Conservation (phyloP, 2,329 filamentous ascomycete genomes). For the Hysterium pulicare region DNA sequence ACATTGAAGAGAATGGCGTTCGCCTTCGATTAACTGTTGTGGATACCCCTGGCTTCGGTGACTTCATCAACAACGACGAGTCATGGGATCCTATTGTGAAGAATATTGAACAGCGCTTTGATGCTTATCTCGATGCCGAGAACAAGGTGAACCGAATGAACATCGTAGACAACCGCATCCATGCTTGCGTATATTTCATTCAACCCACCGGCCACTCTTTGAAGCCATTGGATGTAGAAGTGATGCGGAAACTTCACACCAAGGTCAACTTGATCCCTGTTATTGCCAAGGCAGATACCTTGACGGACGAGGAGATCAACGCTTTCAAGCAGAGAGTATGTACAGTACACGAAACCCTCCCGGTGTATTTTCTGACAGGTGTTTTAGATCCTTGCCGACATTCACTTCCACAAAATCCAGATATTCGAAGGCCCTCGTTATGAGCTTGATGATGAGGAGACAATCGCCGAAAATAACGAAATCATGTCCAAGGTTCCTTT, state of each 20-base stretch:
- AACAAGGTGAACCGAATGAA: conserved; percentile 99
- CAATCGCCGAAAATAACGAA: conserved; percentile 99
- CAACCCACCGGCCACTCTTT: conserved; percentile 97
- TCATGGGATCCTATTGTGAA: conserved; percentile 99
- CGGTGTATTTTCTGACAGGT: conserved; percentile 1
- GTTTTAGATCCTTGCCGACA: conserved; percentile 85
- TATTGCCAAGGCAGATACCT: conserved; percentile 96
- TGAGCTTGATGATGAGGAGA: conserved; percentile 98
- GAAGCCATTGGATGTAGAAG: conserved; percentile 98
- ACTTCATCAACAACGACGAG: conserved; percentile 99
- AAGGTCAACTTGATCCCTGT: conserved; percentile 99
- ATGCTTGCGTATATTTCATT: conserved; percentile 99
- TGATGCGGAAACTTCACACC: conserved; percentile 98
- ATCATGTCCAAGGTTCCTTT: conserved; percentile 99
- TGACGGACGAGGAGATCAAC: conserved; percentile 93
- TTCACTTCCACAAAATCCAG: conserved; percentile 94
- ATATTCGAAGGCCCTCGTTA: conserved; percentile 99
- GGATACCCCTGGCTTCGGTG: conserved; percentile 95
- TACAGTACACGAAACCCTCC: conserved; percentile 15
- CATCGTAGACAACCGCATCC: conserved; percentile 98
- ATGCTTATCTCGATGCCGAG: conserved; percentile 97
- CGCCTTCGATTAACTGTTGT: conserved; percentile 94
- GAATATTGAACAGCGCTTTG: conserved; percentile 98
- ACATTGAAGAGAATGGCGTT: conserved; percentile 96
- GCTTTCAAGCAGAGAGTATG: conserved; percentile 95